Percentiles rank a stretch among this genome's conserved stretches.
phyloP scores from a whole-genome alignment of 805 yeast species.

The Kodamaea nitidulidarum region DNA sequence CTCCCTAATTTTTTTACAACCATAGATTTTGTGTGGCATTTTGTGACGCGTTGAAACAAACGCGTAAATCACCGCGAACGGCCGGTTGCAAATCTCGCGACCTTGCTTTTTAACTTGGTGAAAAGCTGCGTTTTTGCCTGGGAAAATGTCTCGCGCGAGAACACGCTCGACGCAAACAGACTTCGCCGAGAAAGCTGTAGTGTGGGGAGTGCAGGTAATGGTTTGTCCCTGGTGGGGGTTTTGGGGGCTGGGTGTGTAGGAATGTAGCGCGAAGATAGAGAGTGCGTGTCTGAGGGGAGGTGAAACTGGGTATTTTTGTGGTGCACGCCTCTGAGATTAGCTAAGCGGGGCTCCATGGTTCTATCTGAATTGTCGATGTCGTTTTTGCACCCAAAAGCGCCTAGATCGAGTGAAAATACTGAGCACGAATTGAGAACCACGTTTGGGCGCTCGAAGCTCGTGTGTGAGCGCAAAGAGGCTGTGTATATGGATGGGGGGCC shows the following conservation, averaged over 20 bases:
- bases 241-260: neutral
- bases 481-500: neutral
- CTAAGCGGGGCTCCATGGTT: too few relatives aligned
- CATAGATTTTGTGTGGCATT: neutral
- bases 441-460: neutral
- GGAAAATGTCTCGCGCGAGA: neutral
- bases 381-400: slow-evolving; percentile 1
- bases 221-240: neutral
- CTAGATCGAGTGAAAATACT: neutral
- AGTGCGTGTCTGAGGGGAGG: too few relatives aligned
- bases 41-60: slow-evolving; percentile 1
- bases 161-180: slow-evolving; percentile 1
- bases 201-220: neutral
- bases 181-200: neutral
- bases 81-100: neutral
- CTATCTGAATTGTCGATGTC: neutral
- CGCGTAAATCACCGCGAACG: neutral
- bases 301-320: too few relatives aligned
- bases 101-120: neutral
- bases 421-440: slow-evolving; percentile 1
- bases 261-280: neutral
- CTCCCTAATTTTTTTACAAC: neutral
- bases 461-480: neutral
- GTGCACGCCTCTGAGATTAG: too few relatives aligned
- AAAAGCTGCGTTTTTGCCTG: neutral